These are phyloP conservation scores for Phytopythium boreale DNA, from an alignment of 352 stramenopile genomes.

Conservation along the genomic window DNA sequence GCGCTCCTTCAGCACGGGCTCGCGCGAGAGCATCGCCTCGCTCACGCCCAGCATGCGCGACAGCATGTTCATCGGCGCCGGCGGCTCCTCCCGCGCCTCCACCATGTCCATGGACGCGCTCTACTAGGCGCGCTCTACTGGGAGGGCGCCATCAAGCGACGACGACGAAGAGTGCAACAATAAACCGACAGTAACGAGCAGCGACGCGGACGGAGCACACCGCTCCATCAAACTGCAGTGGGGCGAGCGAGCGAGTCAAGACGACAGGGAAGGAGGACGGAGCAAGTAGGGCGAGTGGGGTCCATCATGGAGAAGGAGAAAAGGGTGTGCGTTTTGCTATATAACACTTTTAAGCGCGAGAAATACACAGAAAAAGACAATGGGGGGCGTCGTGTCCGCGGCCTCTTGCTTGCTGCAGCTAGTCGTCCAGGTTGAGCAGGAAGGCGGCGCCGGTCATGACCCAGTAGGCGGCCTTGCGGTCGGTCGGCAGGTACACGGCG, in stretches of 20 bases:
- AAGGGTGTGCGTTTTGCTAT: not conserved
- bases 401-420: not conserved
- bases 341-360: conserved; percentile 1
- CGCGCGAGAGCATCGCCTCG: conserved; percentile 77
- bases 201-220: too few relatives aligned
- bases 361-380: not conserved
- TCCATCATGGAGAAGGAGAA: not conserved
- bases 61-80: conserved; percentile 61
- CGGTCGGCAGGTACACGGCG: conserved; percentile 87
- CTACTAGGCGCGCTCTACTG: conserved; percentile 17
- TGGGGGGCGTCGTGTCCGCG: not conserved
- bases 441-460: conserved; percentile 91
- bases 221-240: too few relatives aligned
- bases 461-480: conserved; percentile 86
- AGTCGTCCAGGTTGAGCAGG: conserved; percentile 90
- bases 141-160: too few relatives aligned
- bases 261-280: not conserved
- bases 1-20: conserved; percentile 58
- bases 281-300: not conserved
- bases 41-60: conserved; percentile 71
- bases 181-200: not conserved
- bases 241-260: too few relatives aligned
- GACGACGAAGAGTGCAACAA: not conserved
- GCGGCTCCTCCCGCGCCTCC: conserved; percentile 49
- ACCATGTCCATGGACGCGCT: conserved; percentile 61